These are phyloP conservation scores for Zoysia pacifica DNA, from an alignment of 176 grass and related monocot species.

Conservation along the genomic window DNA sequence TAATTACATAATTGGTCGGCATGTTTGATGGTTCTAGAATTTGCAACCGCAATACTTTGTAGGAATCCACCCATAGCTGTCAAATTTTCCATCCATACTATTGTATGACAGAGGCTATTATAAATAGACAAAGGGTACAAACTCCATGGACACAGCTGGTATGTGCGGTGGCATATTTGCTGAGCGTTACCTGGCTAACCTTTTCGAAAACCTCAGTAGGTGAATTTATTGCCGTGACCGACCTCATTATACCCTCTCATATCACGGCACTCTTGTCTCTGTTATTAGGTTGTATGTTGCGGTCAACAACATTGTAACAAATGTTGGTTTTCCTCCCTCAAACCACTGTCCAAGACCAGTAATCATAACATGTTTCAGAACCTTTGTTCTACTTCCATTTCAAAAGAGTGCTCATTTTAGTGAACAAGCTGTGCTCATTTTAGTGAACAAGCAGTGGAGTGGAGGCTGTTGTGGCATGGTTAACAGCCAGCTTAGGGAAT, in stretches of 20 bases:
- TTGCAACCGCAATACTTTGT: constrained; percentile 82
- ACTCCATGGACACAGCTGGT: constrained; percentile 32
- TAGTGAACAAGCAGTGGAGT: too few relatives aligned
- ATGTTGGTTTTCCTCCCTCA: constrained; percentile 85
- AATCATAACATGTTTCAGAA: constrained; percentile 15
- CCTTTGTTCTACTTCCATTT: not conserved
- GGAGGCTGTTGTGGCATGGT: too few relatives aligned
- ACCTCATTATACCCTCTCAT: constrained; percentile 93
- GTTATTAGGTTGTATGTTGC: constrained; percentile 62
- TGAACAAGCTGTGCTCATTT: not conserved
- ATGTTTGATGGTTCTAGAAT: constrained; percentile 91
- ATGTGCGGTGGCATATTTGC: not conserved
- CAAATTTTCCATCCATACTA: constrained; percentile 77
- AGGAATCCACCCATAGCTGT: constrained; percentile 83
- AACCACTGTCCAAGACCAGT: constrained; percentile 69
- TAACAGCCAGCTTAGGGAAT: too few relatives aligned
- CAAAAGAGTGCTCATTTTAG: constrained; percentile 22
- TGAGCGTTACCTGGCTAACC: constrained; percentile 87
- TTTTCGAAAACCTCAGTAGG: constrained; percentile 84
- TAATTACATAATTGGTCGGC: constrained; percentile 69
- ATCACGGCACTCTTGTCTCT: constrained; percentile 77
- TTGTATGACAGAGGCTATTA: constrained; percentile 77
- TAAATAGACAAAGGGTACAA: too few relatives aligned
- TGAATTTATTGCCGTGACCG: constrained; percentile 62
- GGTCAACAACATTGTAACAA: constrained; percentile 92